These are phyloP conservation scores for Nitzschia sp. DNA, from an alignment of 108 stramenopile genomes.

Conservation along the genomic window DNA sequence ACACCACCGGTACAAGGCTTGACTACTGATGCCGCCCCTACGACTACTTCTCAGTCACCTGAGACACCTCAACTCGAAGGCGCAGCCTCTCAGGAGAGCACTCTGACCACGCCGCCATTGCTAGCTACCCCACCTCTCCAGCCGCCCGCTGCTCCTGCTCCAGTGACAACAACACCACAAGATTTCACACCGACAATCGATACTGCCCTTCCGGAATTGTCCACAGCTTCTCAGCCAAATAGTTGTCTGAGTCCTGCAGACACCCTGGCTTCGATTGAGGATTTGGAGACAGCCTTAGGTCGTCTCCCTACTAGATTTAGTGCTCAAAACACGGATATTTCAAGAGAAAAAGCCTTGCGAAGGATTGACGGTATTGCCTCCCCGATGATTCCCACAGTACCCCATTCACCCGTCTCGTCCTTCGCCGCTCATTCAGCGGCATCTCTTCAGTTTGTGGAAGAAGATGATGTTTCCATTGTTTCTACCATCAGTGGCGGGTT, in stretches of 20 bases:
- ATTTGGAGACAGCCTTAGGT: conserved; percentile 32
- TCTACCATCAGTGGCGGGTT: not conserved
- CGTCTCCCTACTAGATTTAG: conserved; percentile 7
- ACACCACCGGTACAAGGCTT: no score
- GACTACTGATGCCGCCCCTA: no score
- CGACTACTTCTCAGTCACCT: no score
- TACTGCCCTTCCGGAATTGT: no score
- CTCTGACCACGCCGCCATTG: no score
- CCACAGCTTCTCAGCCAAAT: no score
- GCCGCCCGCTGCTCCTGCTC: no score
- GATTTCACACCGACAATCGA: no score
- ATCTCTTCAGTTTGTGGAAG: conserved; percentile 3
- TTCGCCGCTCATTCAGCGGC: conserved; percentile 2
- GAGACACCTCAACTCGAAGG: no score
- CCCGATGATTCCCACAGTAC: conserved; percentile 5
- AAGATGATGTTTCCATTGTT: not conserved
- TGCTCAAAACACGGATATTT: not conserved
- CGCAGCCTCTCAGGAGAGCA: no score
- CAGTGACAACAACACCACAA: no score
- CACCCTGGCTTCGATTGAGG: conserved; percentile 31
- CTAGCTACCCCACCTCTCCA: no score
- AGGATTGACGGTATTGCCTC: conserved; percentile 32
- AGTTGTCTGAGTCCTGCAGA: conserved; percentile 24
- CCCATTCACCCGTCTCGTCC: not conserved
- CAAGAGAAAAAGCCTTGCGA: conserved; percentile 32